Base-by-base conservation (phyloP, 2,329 filamentous ascomycete species). In the Mollisia scopiformis region DNA sequence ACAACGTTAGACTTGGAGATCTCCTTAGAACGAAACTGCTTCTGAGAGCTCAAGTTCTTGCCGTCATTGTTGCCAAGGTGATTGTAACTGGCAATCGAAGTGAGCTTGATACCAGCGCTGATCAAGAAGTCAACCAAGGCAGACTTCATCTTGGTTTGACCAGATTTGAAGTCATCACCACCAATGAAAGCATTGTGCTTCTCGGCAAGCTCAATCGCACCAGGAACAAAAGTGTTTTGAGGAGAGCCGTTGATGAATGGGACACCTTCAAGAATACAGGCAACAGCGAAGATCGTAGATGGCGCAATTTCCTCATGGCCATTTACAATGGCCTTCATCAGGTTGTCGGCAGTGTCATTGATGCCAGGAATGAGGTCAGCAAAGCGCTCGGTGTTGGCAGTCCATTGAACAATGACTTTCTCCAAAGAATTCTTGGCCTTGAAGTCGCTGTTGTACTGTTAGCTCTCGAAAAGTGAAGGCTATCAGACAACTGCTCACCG, bases 81-180 rank as follows among this genome's bases (percentile, higher is more conserved):
- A 83, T 99, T 99, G 88, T 99, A 99, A 80, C 91, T 96, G 67
- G 95, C 92, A 80, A 99, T 98, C 41, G 93, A 97, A 62, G 94
- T 98, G 74, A 99, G 88, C 83, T 97, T 97, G 85, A 99, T 98
- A 75, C 95, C 95, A 51, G 95, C 95, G 76, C 88, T 97, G 88
- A 99, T 97, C 76, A 99, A 80, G 82, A 99, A 99, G 80, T 99
- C 95, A 49, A 98, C 95, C 30, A 99, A 87, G 21, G 95, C 95
- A 62, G 95, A 98, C 83, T 99, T 99, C 95, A 99, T 99, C 88
- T 99, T 99, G 76, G 95, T 99, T 84, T 99, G 95, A 65, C 95
- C 95, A 65, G 95, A 98, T 83, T 99, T 99, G 89, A 99, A 99
- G 81, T 99, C 95, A 73, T 99, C 95, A 67, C 95, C 95, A 61